phyloP scores from a whole-genome alignment of 106 monocot species.

The Dendrobium chrysotoxum region DNA sequence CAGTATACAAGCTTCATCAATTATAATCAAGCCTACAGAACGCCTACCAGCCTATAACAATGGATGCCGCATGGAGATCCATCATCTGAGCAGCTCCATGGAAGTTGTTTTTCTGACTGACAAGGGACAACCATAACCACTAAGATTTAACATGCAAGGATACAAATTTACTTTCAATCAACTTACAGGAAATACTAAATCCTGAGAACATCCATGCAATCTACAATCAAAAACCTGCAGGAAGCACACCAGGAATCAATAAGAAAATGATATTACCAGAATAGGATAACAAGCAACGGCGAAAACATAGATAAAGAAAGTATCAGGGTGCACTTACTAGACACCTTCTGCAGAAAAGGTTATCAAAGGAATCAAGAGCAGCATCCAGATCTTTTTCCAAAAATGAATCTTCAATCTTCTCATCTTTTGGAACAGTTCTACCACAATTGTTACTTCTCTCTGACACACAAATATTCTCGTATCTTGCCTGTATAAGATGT shows the following conservation, averaged over 20 bases:
- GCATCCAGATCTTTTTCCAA: constrained; percentile 91
- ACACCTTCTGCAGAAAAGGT: constrained; percentile 91
- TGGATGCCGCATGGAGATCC: constrained; percentile 64
- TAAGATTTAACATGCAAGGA: not conserved
- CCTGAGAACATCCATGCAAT: constrained; percentile 97
- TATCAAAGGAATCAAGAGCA: constrained; percentile 97
- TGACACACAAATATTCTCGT: constrained; percentile 31
- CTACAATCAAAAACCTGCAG: constrained; percentile 96
- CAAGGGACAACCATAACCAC: constrained; percentile 8
- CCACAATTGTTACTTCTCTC: constrained; percentile 31
- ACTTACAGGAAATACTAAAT: constrained; percentile 97
- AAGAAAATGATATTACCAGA: not conserved
- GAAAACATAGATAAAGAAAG: constrained; percentile 6
- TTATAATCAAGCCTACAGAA: not conserved
- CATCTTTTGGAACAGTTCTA: constrained; percentile 29
- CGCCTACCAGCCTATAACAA: constrained; percentile 62
- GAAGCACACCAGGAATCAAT: not conserved
- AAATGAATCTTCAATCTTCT: constrained; percentile 35
- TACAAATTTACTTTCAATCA: constrained; percentile 10
- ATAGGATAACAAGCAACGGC: not conserved
- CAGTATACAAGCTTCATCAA: not conserved
- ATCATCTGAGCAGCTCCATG: constrained; percentile 65
- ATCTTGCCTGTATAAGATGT: constrained; percentile 84
- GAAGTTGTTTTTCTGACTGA: constrained; percentile 86
- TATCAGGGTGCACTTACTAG: constrained; percentile 32